Base-by-base conservation (phyloP, 805 yeast genomes). In the Wickerhamomyces queroliae region DNA sequence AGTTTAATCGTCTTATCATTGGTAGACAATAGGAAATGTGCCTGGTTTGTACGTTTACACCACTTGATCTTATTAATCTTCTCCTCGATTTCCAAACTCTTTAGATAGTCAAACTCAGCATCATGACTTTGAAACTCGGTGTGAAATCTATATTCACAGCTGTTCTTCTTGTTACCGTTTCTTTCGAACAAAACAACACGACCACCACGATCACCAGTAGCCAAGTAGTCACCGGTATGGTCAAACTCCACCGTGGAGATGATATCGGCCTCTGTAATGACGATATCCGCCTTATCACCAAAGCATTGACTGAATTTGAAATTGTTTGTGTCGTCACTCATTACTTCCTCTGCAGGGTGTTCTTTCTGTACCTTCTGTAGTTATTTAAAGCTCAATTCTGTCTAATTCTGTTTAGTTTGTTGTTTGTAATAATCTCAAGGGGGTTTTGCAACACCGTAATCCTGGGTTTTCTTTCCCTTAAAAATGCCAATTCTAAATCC, bases 131-230 rank as follows among this genome's bases (percentile, higher is more conserved):
- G 99, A 64, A 93, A 93, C 62, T 93, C 99, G 17, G 98, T 93
- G 57, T 86, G 83, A 65, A 93, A 93, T 56, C 88, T 80, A 67
- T 93, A 95, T 63, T 95, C 99, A 63, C 97, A 90, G 37, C 71
- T 74, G 54, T 74, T 83, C 62, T 80, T 78, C 55, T 79, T 79
- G 49, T 67, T 64, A 49, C 76, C 81, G 61, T 87, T 89, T 53
- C 98, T 76, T 63, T 93, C 98, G 63, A 93, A 93, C 39, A 93
- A 64, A 13, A 93, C 99, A 31, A 93, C 97, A 48, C 99, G 76
- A 22, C 99, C 99, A 39, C 99, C 99, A 58, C 90, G 81, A 66
- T 93, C 99, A 46, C 99, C 99, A 2, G 99, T 93, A 44, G 99
- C 99, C 42, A 93, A 68, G 57, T 83, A 93, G 58, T 93, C 89